Conservation (phyloP, 768 basidiomycete genomes). For the Rhizopogon rudus region DNA sequence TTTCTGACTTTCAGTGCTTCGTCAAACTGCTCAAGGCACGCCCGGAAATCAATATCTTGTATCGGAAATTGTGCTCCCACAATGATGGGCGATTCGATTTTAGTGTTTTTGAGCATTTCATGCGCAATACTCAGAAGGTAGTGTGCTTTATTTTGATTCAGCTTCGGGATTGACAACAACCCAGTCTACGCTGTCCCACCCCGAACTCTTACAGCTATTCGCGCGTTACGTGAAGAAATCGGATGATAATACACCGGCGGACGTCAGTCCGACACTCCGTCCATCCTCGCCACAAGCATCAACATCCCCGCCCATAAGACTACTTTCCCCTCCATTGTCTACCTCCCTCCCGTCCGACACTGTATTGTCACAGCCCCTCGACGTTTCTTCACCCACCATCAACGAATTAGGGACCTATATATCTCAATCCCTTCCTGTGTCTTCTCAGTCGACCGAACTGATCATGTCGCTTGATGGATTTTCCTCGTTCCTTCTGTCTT, state of each 20-base stretch:
- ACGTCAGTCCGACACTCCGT: not conserved
- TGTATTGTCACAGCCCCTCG: not conserved
- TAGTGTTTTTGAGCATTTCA: constrained; percentile 43
- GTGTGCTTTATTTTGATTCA: constrained; percentile 4
- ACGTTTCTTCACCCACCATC: not conserved
- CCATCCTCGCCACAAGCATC: not conserved
- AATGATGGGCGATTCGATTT: constrained; percentile 32
- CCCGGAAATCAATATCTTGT: constrained; percentile 72
- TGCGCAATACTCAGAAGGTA: constrained; percentile 49
- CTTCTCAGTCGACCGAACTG: constrained; percentile 4
- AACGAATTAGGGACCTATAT: not conserved
- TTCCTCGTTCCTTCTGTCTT: constrained; percentile 73
- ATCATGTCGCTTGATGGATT: constrained; percentile 58
- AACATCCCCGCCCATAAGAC: not conserved
- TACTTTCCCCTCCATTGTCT: not conserved
- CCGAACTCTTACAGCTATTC: constrained; percentile 32
- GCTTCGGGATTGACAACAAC: constrained; percentile 8
- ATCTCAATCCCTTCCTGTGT: not conserved
- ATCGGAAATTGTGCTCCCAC: constrained; percentile 34
- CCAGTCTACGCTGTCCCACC: constrained; percentile 31
- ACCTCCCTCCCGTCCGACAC: constrained; percentile 6
- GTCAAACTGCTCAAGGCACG: constrained; percentile 81
- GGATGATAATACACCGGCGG: not conserved
- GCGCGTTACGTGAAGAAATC: constrained; percentile 26
- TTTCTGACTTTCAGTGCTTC: constrained; percentile 74